Conservation (phyloP, 179 eudicot species). For the Beta lomatogona region DNA sequence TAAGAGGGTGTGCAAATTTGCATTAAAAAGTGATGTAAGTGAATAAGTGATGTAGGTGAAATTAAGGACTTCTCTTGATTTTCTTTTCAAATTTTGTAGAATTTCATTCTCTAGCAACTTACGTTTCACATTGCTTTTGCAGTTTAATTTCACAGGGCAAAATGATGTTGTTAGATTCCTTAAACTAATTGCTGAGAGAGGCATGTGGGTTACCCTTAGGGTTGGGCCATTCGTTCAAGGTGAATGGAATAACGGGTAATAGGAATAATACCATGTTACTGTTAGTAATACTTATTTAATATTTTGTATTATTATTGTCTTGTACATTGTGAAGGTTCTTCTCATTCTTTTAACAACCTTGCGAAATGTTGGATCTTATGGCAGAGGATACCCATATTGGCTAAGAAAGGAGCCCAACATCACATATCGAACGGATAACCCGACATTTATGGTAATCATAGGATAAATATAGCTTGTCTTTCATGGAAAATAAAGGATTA, state of each 20-base stretch:
- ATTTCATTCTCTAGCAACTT: not conserved
- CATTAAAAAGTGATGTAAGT: no score
- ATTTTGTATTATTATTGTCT: not conserved
- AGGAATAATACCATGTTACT: not conserved
- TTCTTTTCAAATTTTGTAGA: not conserved
- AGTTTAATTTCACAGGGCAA: conserved; percentile 75
- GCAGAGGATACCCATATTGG: conserved; percentile 96
- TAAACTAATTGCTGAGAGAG: conserved; percentile 53
- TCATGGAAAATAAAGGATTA: no score
- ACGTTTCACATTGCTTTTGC: conserved; percentile 17
- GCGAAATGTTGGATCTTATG: not conserved
- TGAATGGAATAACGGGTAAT: conserved; percentile 92
- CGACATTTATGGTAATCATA: conserved; percentile 58
- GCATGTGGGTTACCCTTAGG: conserved; percentile 67
- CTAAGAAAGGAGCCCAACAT: conserved; percentile 64
- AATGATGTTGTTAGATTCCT: conserved; percentile 71
- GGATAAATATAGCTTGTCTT: no score
- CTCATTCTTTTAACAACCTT: not conserved
- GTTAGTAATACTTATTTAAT: not conserved
- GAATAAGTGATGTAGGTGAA: no score
- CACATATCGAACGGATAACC: conserved; percentile 69
- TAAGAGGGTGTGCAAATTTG: no score
- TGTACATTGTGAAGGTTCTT: not conserved
- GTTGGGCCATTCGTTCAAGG: conserved; percentile 85
- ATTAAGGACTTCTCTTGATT: not conserved